A percentile compares a stretch with the other conserved stretches of the same genome.
Conservation (phyloP, 2,329 filamentous ascomycete genomes). For the Hypoxylon sp. region DNA sequence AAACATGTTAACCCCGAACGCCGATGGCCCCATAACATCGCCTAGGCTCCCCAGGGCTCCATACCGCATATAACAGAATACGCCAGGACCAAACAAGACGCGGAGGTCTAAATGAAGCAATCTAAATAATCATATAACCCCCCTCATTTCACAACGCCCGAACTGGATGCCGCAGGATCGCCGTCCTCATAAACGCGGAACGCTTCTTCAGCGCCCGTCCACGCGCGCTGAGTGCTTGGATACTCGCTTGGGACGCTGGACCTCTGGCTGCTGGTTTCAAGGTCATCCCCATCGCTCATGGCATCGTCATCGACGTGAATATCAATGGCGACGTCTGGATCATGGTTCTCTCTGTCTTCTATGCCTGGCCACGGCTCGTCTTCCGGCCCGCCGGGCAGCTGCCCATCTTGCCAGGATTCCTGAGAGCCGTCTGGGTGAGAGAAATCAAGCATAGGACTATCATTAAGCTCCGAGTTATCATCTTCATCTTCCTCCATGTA, state of each 20-base stretch:
- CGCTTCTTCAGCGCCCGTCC: constrained; percentile 43
- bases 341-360: constrained; percentile 69
- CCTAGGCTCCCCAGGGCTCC: constrained; percentile 5
- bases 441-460: constrained; percentile 53
- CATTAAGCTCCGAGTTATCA: constrained; percentile 48
- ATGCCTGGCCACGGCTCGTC: constrained; percentile 72
- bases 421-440: constrained; percentile 50
- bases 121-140: constrained; percentile 5
- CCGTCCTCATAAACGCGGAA: constrained; percentile 43
- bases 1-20: constrained; percentile 18
- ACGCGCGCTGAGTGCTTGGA: constrained; percentile 50
- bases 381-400: constrained; percentile 59
- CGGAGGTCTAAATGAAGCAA: constrained; percentile 32
- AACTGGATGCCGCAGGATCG: background rate
- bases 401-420: constrained; percentile 53
- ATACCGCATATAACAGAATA: constrained; percentile 21
- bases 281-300: constrained; percentile 45
- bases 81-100: constrained; percentile 24
- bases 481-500: constrained; percentile 56
- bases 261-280: constrained; percentile 44
- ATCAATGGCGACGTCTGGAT: constrained; percentile 55
- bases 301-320: constrained; percentile 50
- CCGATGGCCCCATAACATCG: constrained; percentile 19
- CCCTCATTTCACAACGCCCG: constrained; percentile 26
- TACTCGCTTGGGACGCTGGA: constrained; percentile 53